phyloP scores from a whole-genome alignment of 768 basidiomycete genomes.

The Gymnopilus dilepis region DNA sequence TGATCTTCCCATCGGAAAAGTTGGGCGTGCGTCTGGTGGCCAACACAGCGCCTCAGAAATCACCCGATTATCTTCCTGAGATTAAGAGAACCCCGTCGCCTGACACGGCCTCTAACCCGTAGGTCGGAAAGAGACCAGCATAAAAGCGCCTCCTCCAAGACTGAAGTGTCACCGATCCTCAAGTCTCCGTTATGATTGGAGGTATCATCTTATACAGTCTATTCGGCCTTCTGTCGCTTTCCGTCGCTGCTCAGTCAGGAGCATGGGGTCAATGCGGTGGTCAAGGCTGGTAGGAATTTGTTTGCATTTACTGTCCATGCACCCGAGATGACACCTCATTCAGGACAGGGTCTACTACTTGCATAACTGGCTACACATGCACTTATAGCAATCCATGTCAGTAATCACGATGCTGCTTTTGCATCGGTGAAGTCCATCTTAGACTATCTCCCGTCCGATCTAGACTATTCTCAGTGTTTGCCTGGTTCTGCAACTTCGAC shows the following conservation, averaged over 20 bases:
- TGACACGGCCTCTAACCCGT: too few relatives aligned
- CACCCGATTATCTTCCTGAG: neutral
- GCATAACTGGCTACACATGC: constrained; percentile 49
- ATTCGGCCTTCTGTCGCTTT: constrained; percentile 20
- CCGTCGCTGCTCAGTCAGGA: constrained; percentile 40
- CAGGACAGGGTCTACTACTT: constrained; percentile 50
- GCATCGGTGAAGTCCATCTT: too few relatives aligned
- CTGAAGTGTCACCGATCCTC: neutral
- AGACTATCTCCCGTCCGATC: neutral
- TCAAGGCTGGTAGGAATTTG: constrained; percentile 37
- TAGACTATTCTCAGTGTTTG: constrained; percentile 61
- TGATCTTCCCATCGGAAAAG: constrained; percentile 4
- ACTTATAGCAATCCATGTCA: constrained; percentile 45
- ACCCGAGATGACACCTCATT: neutral
- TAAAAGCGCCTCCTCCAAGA: neutral
- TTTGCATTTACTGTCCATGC: neutral
- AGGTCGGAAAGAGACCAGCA: neutral
- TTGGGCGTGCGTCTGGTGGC: too few relatives aligned
- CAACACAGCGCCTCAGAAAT: neutral
- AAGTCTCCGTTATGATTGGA: constrained; percentile 15
- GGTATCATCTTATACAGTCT: constrained; percentile 14
- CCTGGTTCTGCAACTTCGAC: constrained; percentile 39
- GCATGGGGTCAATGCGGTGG: constrained; percentile 53
- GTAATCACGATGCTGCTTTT: constrained; percentile 10
- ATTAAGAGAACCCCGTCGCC: neutral